Evolutionary conservation across 2,329 filamentous ascomycete genomes (phyloP).

Genomic region (Acrocalymma vagum): DNA sequence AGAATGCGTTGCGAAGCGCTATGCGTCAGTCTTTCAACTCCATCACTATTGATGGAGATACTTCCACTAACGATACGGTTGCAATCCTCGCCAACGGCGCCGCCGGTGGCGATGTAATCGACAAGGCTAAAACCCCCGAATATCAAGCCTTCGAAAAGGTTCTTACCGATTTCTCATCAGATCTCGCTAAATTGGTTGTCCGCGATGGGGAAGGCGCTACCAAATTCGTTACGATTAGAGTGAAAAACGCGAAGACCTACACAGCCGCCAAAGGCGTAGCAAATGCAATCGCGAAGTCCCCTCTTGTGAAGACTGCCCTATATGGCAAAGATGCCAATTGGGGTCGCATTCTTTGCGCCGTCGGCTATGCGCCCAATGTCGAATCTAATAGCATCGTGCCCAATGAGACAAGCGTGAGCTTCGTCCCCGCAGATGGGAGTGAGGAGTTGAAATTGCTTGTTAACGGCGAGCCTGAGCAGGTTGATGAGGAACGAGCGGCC

Average conservation of each 20-base stretch:
- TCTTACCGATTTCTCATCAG: slow-evolving; percentile 79
- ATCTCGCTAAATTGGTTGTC: slow-evolving; percentile 91
- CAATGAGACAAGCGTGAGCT: slow-evolving; percentile 78
- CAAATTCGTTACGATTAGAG: slow-evolving; percentile 94
- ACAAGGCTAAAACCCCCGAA: slow-evolving; percentile 64
- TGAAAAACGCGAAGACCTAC: slow-evolving; percentile 75
- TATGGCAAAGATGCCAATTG: slow-evolving; percentile 99
- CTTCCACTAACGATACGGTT: slow-evolving; percentile 95
- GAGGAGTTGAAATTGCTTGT: slow-evolving; percentile 79
- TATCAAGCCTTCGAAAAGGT: slow-evolving; percentile 75
- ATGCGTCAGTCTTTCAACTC: slow-evolving; percentile 91
- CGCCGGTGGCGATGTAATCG: slow-evolving; percentile 75
- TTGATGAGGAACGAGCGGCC: slow-evolving; percentile 79
- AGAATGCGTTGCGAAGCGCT: slow-evolving; percentile 74
- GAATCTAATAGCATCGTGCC: slow-evolving; percentile 72
- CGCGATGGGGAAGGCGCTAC: slow-evolving; percentile 97
- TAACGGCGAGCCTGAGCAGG: slow-evolving; percentile 79
- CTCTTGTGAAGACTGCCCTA: slow-evolving; percentile 94
- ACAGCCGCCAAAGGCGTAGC: slow-evolving; percentile 80
- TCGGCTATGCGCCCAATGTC: slow-evolving; percentile 78
- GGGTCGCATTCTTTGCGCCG: slow-evolving; percentile 95
- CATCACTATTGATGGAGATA: slow-evolving; percentile 97
- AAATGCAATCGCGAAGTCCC: slow-evolving; percentile 86
- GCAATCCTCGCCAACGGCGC: slow-evolving; percentile 95
- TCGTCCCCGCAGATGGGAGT: slow-evolving; percentile 80